Base-by-base conservation (phyloP, 2,329 filamentous ascomycete species). In the Neocucurbitaria cava region DNA sequence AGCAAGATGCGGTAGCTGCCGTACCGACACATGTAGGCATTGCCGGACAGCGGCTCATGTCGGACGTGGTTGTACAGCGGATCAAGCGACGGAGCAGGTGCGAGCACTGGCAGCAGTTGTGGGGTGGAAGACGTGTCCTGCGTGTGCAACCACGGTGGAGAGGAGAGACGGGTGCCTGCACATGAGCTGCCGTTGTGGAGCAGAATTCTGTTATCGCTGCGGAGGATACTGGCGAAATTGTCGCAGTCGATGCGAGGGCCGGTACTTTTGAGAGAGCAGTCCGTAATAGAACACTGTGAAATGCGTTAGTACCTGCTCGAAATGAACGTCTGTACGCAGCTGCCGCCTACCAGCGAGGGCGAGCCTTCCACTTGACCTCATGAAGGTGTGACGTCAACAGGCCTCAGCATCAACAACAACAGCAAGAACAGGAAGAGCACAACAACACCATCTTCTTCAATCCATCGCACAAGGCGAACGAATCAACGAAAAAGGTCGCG, bases 401-500 rank as follows among this genome's bases (percentile, higher is more conserved):
- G 24, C 24, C 9, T 26, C 24, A 26, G 24, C 24, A 26, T 5
- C 24, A 26, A 26, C 24, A 26, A 26, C 5, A 26, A 26, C 24
- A 26, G 9, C 5, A 26, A 9, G 5, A 26, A 9, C 24, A 26
- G 9, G 24, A 26, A 26, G 5, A 26, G 24, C 24, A 26, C 24
- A 26, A 26, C 24, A 26, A 26, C 24, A 5, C 24, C 5, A 5
- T 26, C 24, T 26, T 26, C 24, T 26, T 26, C 24, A 26, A 26
- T 9, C 9, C 24, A 26, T 26, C 24, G 24, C 24, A 26, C 31
- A 35, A 35, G 31, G 9, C 31, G 13, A 13, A 35, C 5, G 8
- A 35, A 10, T 35, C 31, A 35, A 35, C 13, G 31, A 35, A 35
- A 35, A 59, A 53, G 42, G 26, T 82, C 90, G 85, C 31, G 31